phyloP scores from a whole-genome alignment of 2,329 filamentous ascomycete genomes.

The Trichoderma sp. region DNA sequence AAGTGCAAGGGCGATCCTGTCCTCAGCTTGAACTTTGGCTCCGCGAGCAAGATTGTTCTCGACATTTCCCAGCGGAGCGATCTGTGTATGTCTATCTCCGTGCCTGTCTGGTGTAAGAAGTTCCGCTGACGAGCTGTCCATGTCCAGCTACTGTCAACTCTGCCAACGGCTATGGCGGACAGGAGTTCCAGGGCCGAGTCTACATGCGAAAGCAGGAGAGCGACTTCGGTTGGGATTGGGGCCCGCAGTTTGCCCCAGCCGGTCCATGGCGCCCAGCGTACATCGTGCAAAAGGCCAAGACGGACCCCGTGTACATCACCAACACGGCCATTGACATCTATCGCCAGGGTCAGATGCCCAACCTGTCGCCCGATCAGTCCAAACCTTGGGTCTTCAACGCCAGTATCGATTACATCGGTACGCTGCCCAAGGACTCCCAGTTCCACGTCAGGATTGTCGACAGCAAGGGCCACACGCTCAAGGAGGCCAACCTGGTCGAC shows the following conservation, averaged over 20 bases:
- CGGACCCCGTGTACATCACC: constrained; percentile 41
- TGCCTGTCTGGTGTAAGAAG: not conserved
- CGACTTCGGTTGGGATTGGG: constrained; percentile 68
- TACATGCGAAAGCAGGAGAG: constrained; percentile 61
- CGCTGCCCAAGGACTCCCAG: constrained; percentile 44
- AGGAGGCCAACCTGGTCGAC: constrained; percentile 40
- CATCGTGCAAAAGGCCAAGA: constrained; percentile 51
- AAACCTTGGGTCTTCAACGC: constrained; percentile 63
- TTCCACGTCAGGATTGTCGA: constrained; percentile 53
- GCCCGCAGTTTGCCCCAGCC: constrained; percentile 60
- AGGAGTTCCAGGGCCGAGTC: constrained; percentile 30
- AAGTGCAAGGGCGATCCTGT: constrained; percentile 18
- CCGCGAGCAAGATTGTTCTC: constrained; percentile 29
- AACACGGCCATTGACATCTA: constrained; percentile 57
- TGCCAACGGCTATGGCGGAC: constrained; percentile 17
- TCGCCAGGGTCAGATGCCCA: constrained; percentile 59
- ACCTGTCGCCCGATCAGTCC: constrained; percentile 58
- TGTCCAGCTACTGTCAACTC: not conserved
- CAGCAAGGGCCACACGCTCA: constrained; percentile 43
- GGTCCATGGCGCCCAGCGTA: constrained; percentile 64
- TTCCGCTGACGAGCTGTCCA: not conserved
- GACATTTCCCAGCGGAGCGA: constrained; percentile 11
- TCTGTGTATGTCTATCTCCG: constrained; percentile 5
- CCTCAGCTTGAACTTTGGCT: constrained; percentile 32
- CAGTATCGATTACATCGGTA: constrained; percentile 59